Conservation (phyloP, 345 rosid species). For the Murraya paniculata region DNA sequence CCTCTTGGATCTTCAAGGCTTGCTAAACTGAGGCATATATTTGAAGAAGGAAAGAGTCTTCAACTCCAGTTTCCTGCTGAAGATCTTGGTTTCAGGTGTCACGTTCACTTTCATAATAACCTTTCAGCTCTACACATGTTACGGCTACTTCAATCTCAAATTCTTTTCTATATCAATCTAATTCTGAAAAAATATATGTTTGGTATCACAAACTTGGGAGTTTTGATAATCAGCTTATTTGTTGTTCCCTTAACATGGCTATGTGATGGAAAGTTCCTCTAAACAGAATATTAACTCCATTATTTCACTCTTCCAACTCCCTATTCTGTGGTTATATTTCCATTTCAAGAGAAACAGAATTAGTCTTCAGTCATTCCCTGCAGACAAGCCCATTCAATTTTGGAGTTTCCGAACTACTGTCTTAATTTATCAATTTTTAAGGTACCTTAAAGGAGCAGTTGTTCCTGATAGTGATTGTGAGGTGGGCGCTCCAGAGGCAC, state of each 20-base stretch:
- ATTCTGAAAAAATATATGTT: not conserved
- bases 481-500: conserved; percentile 29
- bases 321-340: not conserved
- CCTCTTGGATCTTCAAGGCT: conserved; percentile 82
- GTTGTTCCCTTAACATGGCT: not conserved
- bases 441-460: conserved; percentile 84
- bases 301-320: not conserved
- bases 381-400: not conserved
- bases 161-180: not conserved
- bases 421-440: conserved; percentile 19
- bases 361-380: not conserved
- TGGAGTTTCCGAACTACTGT: not conserved
- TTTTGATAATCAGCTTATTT: not conserved
- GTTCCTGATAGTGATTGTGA: conserved; percentile 44
- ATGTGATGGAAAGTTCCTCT: not conserved
- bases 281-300: not conserved
- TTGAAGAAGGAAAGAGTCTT: conserved; percentile 92
- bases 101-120: conserved; percentile 1
- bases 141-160: conserved; percentile 1
- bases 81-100: conserved; percentile 97
- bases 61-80: conserved; percentile 98
- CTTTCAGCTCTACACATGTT: not conserved
- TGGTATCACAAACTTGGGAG: not conserved
- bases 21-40: conserved; percentile 56
- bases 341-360: not conserved